Conservation (phyloP, 306 rosid species). For the Cicer chorassanicum region DNA sequence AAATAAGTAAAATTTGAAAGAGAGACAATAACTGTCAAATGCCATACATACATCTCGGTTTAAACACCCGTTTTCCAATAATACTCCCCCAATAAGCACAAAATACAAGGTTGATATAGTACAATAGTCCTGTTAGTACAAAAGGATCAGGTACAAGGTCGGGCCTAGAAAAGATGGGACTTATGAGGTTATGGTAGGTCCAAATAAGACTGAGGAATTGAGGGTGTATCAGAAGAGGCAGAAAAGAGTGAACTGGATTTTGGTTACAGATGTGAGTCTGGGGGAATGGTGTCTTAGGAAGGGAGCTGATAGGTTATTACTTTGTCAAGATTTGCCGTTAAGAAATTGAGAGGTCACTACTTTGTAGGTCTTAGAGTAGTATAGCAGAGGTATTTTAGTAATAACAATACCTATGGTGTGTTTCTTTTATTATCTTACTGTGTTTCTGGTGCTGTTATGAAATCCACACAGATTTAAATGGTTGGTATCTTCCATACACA, state of each 20-base stretch:
- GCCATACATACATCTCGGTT: constrained; percentile 4
- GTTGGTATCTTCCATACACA: background rate
- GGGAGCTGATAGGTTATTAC: background rate
- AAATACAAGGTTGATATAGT: background rate
- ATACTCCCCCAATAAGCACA: constrained; percentile 14
- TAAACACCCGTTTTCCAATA: constrained; percentile 4
- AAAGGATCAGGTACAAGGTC: background rate
- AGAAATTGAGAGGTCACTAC: background rate
- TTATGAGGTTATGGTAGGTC: no score
- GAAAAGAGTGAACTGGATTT: background rate
- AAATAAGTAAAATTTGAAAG: constrained; percentile 2
- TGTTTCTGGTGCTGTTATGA: background rate
- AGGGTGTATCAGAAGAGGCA: background rate
- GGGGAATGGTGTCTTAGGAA: background rate
- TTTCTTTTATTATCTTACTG: background rate
- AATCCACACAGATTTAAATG: background rate
- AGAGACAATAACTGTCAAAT: background rate
- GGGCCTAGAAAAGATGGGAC: background rate
- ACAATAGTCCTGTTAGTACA: background rate
- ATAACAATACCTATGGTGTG: background rate
- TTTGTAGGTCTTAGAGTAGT: background rate
- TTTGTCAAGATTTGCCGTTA: background rate
- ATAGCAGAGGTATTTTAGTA: background rate
- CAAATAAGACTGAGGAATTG: background rate
- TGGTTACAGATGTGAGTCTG: background rate